phyloP scores from a whole-genome alignment of 1,139 yeast genomes.

The Yamadazyma triangularis region DNA sequence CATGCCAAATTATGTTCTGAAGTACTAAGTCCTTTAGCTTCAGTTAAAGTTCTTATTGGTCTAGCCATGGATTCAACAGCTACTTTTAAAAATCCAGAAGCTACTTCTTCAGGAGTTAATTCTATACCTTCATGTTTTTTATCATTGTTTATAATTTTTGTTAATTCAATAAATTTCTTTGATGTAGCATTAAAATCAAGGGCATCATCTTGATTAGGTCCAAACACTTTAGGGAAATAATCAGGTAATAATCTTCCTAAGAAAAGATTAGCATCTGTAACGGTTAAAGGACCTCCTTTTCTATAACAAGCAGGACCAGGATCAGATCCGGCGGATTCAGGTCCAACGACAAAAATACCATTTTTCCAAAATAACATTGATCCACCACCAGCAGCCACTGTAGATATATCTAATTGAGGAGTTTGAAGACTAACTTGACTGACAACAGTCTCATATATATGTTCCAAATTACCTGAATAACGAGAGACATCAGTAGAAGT shows the following conservation, averaged over 20 bases:
- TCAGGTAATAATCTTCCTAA: conserved; percentile 39
- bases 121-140: conserved; percentile 15
- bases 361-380: conserved; percentile 43
- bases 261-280: conserved; percentile 43
- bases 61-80: conserved; percentile 46
- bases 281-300: conserved; percentile 45
- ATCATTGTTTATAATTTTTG: conserved; percentile 29
- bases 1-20: conserved; percentile 40
- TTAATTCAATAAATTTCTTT: conserved; percentile 26
- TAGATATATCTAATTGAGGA: conserved; percentile 43
- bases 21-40: conserved; percentile 39
- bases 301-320: conserved; percentile 47
- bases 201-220: conserved; percentile 38
- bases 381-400: conserved; percentile 49
- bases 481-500: conserved; percentile 47
- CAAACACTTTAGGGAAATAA: conserved; percentile 40
- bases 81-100: conserved; percentile 39
- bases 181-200: conserved; percentile 30
- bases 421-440: conserved; percentile 41
- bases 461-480: conserved; percentile 35
- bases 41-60: conserved; percentile 42
- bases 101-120: conserved; percentile 38
- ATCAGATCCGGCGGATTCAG: conserved; percentile 45
- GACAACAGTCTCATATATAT: conserved; percentile 42
- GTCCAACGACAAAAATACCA: conserved; percentile 45